Evolutionary conservation across 176 grass and related monocot species (phyloP).

Genomic region (Zoysia pacifica): DNA sequence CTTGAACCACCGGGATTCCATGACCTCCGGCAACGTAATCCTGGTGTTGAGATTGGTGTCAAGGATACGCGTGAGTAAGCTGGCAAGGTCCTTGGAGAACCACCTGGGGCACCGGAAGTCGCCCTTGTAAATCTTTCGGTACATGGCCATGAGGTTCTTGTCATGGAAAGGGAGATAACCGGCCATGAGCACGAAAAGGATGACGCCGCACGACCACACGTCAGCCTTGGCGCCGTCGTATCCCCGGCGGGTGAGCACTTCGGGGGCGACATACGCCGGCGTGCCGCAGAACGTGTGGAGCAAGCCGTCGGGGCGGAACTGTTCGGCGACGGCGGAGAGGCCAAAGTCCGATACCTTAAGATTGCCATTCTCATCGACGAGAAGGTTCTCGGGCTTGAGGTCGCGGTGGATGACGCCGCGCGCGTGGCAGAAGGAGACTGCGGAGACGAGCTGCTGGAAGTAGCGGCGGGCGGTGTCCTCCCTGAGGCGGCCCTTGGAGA

Average conservation of each 20-base stretch:
- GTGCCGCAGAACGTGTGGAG: slow-evolving; percentile 96
- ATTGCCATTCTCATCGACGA: slow-evolving; percentile 70
- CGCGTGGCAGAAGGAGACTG: slow-evolving; percentile 75
- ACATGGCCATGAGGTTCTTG: slow-evolving; percentile 84
- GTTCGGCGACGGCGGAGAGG: slow-evolving; percentile 77
- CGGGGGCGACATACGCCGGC: slow-evolving; percentile 89
- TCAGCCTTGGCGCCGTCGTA: slow-evolving; percentile 83
- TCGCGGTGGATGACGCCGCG: slow-evolving; percentile 94
- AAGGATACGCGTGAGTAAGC: slow-evolving; percentile 60
- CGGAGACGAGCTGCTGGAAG: slow-evolving; percentile 86
- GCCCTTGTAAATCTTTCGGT: slow-evolving; percentile 84
- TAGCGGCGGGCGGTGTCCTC: slow-evolving; percentile 83
- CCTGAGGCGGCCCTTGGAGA: slow-evolving; percentile 92
- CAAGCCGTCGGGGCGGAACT: slow-evolving; percentile 59
- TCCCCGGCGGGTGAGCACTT: slow-evolving; percentile 65
- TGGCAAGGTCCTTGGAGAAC: slow-evolving; percentile 80
- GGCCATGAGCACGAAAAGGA: slow-evolving; percentile 90
- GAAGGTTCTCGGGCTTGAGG: slow-evolving; percentile 94
- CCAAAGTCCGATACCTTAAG: slow-evolving; percentile 94
- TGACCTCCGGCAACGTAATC: slow-evolving; percentile 75
- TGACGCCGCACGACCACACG: slow-evolving; percentile 93
- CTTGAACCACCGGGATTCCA: slow-evolving; percentile 92
- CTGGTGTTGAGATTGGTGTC: slow-evolving; percentile 69
- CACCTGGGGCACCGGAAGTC: slow-evolving; percentile 86
- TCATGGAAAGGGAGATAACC: slow-evolving; percentile 94